Evolutionary conservation across 805 yeast species (phyloP), one percentile per base, ranked within the genome.

Genomic region (Kodamaea nitidulidarum): DNA sequence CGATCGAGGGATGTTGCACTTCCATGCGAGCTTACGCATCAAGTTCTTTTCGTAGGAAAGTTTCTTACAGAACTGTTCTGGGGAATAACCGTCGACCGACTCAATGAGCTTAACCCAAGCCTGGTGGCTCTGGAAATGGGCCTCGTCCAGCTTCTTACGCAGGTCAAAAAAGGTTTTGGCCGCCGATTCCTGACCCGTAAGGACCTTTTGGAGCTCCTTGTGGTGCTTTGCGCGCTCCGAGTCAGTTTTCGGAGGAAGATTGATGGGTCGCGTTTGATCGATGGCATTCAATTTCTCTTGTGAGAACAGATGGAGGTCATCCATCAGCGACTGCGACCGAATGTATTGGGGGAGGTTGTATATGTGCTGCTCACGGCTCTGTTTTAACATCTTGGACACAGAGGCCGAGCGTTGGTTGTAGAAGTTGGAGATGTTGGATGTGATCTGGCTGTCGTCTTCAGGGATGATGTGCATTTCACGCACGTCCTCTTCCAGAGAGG

Each of bases 201-300:
- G 65, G 18, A 70, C 47, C 58, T 63, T 65, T 33, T 70, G 61
- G 40, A 81, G 71, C 51, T 81, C 80, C 35, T 61, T 65, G 48
- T 78, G 80, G 51, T 82, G 90, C 41, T 67, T 67, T 24, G 62
- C 54, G 30, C 70, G 70, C 50, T 82, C 90, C 9, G 52, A 55
- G 3, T 61, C 51, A 28, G 67, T 63, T 54, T 82, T 82, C 4
- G 88, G 88, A 4, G 90, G 90, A 32, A 81, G 56, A 75, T 86
- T 79, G 36, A 78, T 72, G 3, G 90, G 90, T 48, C 90, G 68
- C 1, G 87, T 73, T 32, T 76, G 78, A 37, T 81, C 72, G 26
- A 81, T 58, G 8, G 62, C 57, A 16, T 68, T 70, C 26, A 79
- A 54, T 48, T 82, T 82, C 50, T 81, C 84, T 1, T 68, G 72